A percentile compares a stretch with the other conserved stretches of the same genome.
Conservation (phyloP, 1,284 basidiomycete species). For the Retiboletus flavoniger region DNA sequence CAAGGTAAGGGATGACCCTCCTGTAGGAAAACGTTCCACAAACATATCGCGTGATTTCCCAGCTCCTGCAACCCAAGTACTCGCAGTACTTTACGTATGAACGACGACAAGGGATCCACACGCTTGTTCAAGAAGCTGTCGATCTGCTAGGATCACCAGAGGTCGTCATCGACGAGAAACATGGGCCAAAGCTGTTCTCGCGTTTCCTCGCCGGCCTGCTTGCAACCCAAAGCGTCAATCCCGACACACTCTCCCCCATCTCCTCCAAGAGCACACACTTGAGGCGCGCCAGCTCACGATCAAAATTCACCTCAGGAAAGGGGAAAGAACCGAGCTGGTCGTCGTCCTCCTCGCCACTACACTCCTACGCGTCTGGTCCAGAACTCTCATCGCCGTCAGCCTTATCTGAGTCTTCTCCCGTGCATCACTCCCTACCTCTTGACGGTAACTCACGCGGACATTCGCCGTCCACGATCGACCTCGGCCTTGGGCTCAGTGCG, state of each 20-base stretch:
- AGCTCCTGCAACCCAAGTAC: constrained; percentile 75
- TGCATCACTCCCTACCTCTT: constrained; percentile 10
- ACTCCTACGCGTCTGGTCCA: constrained; percentile 1
- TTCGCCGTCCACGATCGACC: constrained; percentile 11
- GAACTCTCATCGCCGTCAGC: constrained; percentile 18
- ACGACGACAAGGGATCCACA: constrained; percentile 59
- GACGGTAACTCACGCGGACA: constrained; percentile 10
- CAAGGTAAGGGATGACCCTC: constrained; percentile 47
- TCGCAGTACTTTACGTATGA: constrained; percentile 53
- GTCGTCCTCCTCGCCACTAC: constrained; percentile 12
- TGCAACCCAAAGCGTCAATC: constrained; percentile 50
- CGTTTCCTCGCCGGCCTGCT: constrained; percentile 70
- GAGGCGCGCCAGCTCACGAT: constrained; percentile 13
- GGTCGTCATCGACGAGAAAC: constrained; percentile 70
- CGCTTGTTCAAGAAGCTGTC: constrained; percentile 60
- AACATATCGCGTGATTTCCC: not conserved
- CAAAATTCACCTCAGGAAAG: constrained; percentile 12
- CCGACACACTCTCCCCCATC: constrained; percentile 36
- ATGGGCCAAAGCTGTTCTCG: constrained; percentile 73
- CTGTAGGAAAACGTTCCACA: not conserved
- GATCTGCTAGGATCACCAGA: constrained; percentile 64
- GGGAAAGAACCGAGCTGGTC: constrained; percentile 10
- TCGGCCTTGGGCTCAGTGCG: constrained; percentile 33
- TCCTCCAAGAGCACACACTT: constrained; percentile 16
- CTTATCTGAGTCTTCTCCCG: constrained; percentile 16